Evolutionary conservation across 129 eudicot genomes (phyloP).

Genomic region (Centaurea solstitialis): DNA sequence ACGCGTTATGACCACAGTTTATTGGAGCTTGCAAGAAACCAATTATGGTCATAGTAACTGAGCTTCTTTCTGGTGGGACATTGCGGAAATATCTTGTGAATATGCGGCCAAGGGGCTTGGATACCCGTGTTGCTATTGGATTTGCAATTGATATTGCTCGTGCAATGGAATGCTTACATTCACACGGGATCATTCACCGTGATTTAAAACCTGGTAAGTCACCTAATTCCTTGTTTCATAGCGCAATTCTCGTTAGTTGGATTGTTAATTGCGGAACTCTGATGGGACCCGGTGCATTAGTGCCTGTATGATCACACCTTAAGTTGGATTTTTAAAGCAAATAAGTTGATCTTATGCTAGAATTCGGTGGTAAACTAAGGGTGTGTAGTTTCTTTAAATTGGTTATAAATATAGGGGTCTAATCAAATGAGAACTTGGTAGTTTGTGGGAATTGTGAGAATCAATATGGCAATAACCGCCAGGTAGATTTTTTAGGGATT

Average conservation of each 20-base stretch:
- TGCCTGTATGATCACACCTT: no score
- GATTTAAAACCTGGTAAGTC: slow-evolving; percentile 81
- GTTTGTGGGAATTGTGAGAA: no score
- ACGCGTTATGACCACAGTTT: slow-evolving; percentile 42
- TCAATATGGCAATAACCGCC: no score
- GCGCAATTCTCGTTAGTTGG: neutral
- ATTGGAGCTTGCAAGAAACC: slow-evolving; percentile 96
- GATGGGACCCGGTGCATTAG: no score
- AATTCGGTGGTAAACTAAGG: neutral
- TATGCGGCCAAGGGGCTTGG: slow-evolving; percentile 75
- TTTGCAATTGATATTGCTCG: slow-evolving; percentile 97
- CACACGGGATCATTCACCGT: slow-evolving; percentile 91
- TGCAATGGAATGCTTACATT: slow-evolving; percentile 91
- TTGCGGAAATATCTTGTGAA: slow-evolving; percentile 69
- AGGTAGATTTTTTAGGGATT: no score
- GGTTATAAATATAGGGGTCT: neutral
- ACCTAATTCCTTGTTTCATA: neutral
- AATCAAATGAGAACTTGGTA: no score
- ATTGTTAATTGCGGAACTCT: no score
- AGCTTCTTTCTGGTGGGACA: slow-evolving; percentile 87
- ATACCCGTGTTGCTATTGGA: slow-evolving; percentile 67
- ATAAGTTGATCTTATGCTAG: neutral
- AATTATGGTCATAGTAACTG: slow-evolving; percentile 84
- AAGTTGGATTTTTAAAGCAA: neutral
- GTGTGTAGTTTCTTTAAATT: neutral